phyloP scores from a whole-genome alignment of 805 yeast genomes.

The Suhomyces tanzawaensis region DNA sequence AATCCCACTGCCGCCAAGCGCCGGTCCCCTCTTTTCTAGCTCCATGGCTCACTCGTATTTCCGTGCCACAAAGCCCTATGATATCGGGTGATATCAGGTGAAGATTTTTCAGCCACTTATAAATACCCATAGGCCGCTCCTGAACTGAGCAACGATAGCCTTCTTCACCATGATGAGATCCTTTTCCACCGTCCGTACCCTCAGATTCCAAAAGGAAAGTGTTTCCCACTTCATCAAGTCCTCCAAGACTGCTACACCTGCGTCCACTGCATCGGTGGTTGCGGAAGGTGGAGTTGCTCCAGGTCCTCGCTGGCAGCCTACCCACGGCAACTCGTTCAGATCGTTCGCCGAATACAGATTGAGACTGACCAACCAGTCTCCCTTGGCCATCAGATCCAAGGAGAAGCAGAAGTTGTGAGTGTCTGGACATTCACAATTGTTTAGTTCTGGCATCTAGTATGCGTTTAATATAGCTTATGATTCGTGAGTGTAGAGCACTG shows the following conservation, averaged over 20 bases:
- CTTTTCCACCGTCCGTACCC: slow-evolving; percentile 19
- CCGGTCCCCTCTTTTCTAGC: background rate
- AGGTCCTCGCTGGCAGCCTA: slow-evolving; percentile 35
- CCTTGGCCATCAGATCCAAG: slow-evolving; percentile 31
- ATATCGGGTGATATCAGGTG: slow-evolving; percentile 2
- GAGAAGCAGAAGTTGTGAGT: slow-evolving; percentile 1
- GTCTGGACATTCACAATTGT: background rate
- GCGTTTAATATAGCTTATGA: too few relatives aligned
- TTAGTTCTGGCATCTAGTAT: too few relatives aligned
- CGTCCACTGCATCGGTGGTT: slow-evolving; percentile 4
- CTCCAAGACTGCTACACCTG: slow-evolving; percentile 13
- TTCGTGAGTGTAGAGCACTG: too few relatives aligned
- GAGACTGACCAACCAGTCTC: slow-evolving; percentile 40
- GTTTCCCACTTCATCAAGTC: slow-evolving; percentile 24
- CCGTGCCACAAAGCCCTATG: slow-evolving; percentile 1
- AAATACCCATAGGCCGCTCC: background rate
- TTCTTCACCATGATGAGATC: slow-evolving; percentile 14
- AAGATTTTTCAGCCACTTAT: slow-evolving; percentile 2
- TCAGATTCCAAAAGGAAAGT: slow-evolving; percentile 29
- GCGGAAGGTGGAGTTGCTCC: slow-evolving; percentile 16
- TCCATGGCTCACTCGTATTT: background rate
- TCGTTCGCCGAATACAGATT: slow-evolving; percentile 46
- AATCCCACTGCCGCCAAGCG: background rate
- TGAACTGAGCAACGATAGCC: background rate
- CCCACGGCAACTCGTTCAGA: slow-evolving; percentile 38